Conservation (phyloP, 75 land plant genomes). For the Cryptomeria japonica region DNA sequence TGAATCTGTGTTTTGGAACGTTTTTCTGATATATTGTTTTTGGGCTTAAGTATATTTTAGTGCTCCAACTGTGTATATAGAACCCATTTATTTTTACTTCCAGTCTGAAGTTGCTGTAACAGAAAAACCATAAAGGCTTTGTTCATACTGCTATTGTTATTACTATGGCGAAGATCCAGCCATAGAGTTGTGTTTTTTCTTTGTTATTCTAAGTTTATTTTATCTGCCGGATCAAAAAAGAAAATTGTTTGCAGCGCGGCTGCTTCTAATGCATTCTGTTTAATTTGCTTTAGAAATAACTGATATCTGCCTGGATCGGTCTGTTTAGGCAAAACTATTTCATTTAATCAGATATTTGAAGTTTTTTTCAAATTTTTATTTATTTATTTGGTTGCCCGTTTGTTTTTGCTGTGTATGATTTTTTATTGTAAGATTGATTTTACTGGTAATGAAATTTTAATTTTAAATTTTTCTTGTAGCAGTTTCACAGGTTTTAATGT, state of each 20-base stretch:
- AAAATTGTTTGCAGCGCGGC: background rate
- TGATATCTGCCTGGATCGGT: background rate
- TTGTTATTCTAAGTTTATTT: background rate
- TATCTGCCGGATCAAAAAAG: background rate
- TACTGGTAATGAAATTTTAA: background rate
- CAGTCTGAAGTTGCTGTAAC: background rate
- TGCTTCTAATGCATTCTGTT: background rate
- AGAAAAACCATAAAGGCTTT: background rate
- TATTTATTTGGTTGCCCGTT: background rate
- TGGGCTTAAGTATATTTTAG: background rate
- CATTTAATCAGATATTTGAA: background rate
- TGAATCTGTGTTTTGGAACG: background rate
- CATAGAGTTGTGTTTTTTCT: background rate
- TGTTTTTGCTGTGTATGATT: background rate
- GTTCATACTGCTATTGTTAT: background rate
- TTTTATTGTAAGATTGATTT: background rate
- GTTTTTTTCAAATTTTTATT: too few relatives aligned
- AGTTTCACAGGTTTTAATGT: background rate
- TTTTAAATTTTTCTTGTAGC: background rate
- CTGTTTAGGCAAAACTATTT: background rate
- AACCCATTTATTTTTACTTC: background rate
- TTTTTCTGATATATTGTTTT: background rate
- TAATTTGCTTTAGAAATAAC: background rate
- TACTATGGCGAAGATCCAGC: background rate
- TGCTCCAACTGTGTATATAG: background rate